These are phyloP conservation scores for Cladosporium sp. DNA, from an alignment of 2,329 filamentous ascomycete genomes.

Conservation along the genomic window DNA sequence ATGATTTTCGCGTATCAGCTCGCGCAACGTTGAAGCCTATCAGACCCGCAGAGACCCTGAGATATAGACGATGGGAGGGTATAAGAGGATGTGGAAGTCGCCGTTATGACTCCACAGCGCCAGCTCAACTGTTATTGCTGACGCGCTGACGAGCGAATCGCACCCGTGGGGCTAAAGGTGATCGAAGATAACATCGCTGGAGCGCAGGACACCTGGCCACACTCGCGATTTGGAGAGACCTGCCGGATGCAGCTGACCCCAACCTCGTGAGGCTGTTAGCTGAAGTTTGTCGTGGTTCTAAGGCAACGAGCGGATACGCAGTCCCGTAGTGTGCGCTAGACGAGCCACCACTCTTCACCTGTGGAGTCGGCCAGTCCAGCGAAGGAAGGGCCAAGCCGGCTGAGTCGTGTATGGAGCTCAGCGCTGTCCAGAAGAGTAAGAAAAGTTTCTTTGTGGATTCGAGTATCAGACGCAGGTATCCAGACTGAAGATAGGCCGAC, in stretches of 20 bases:
- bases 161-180: slow-evolving; percentile 6
- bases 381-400: slow-evolving; percentile 18
- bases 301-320: slow-evolving; percentile 7
- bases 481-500: slow-evolving; percentile 10
- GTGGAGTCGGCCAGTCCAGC: slow-evolving; percentile 17
- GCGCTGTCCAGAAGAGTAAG: slow-evolving; percentile 11
- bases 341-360: slow-evolving; percentile 14
- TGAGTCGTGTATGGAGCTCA: slow-evolving; percentile 13
- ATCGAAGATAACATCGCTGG: slow-evolving; percentile 11
- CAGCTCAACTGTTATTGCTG: slow-evolving; percentile 1
- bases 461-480: not conserved
- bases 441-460: slow-evolving; percentile 6
- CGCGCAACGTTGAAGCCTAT: slow-evolving; percentile 10
- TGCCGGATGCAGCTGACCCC: slow-evolving; percentile 9
- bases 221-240: not conserved
- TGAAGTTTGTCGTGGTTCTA: slow-evolving; percentile 9
- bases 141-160: slow-evolving; percentile 9
- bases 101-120: slow-evolving; percentile 3
- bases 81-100: slow-evolving; percentile 15
- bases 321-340: slow-evolving; percentile 11
- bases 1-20: slow-evolving; percentile 12
- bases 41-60: slow-evolving; percentile 7
- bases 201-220: slow-evolving; percentile 3
- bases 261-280: slow-evolving; percentile 8
- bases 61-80: slow-evolving; percentile 18